Percentiles rank a stretch among this genome's conserved stretches.
Conservation (phyloP, 192 early-diverging fungal species). For the Backusella circina region DNA sequence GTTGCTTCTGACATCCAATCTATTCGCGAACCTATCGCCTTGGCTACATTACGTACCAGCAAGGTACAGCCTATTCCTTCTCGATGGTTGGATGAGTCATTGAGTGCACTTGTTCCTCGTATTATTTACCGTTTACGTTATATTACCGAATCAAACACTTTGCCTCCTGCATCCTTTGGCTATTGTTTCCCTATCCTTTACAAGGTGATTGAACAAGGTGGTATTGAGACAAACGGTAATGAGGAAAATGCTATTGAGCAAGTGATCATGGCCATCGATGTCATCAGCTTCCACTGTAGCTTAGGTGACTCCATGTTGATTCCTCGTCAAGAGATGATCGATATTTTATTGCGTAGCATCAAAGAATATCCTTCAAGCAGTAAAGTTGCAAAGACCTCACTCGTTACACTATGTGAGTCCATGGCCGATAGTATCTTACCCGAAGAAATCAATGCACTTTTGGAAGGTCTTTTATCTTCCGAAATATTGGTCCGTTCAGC, state of each 20-base stretch:
- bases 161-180: constrained; percentile 60
- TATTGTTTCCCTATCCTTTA: constrained; percentile 65
- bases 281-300: constrained; percentile 59
- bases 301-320: constrained; percentile 47
- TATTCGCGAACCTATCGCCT: constrained; percentile 38
- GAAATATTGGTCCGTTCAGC: constrained; percentile 67
- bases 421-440: constrained; percentile 44
- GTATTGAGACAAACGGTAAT: constrained; percentile 48
- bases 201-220: constrained; percentile 58
- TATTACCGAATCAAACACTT: constrained; percentile 48
- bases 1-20: constrained; percentile 37
- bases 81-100: constrained; percentile 45
- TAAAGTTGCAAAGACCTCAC: constrained; percentile 51
- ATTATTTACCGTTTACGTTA: constrained; percentile 67
- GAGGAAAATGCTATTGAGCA: constrained; percentile 57
- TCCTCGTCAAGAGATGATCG: constrained; percentile 64
- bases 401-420: constrained; percentile 42
- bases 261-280: constrained; percentile 60
- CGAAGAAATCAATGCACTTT: constrained; percentile 53
- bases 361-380: constrained; percentile 55
- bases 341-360: constrained; percentile 57
- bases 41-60: constrained; percentile 50
- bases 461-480: constrained; percentile 60
- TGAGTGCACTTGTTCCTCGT: constrained; percentile 51
- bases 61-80: constrained; percentile 41